Base-by-base conservation (phyloP, 176 grass and related monocot genomes). In the Cocos nucifera region DNA sequence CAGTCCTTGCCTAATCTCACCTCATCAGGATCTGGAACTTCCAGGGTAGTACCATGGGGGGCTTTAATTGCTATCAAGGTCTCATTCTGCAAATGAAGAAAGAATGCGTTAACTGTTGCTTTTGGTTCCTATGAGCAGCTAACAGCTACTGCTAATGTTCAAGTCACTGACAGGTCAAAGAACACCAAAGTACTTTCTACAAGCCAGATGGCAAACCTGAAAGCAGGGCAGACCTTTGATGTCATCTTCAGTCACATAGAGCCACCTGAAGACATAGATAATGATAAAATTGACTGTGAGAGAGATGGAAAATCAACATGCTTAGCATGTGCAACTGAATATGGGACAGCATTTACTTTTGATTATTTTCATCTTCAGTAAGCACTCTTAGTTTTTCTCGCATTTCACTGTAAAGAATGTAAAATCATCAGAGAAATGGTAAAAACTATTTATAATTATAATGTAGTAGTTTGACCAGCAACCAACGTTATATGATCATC, bases 21-120 rank as follows among this genome's bases (percentile, higher is more conserved):
- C 87, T 79, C 81, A 51, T 97, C 87, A 62, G 93, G 84, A 69
- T 92, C 64, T 19, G 93, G 87, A 30, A 97, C 93, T 87, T 97
- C 93, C 16, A 97, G 56, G 62, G 82, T 85, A 75, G 84, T 86
- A 50, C 87, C 87, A 71, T 80, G 87, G 66, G 93, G 93, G 63
- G 84, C 93, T 85, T 97, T 97, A 77, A 97, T 88, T 71, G 84
- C 78, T 61, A 97, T 79, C 65, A 97, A 48, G 69, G 80, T 87
- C 74, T 86, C 56, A 82, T 92, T 81, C 93, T 97, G 81, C 63
- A 86, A 22, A 74, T 59, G 69, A 10, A 64, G 8, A 61, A 15
- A 58, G 8, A 4, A 63, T 1, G n/a, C 29, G 22, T 54, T 4
- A 35, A 60, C 2, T 2, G 9, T 44, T 44, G 12, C 8, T 44